Evolutionary conservation across 2,329 filamentous ascomycete species (phyloP).

Genomic region (Ceratocystis papillata): DNA sequence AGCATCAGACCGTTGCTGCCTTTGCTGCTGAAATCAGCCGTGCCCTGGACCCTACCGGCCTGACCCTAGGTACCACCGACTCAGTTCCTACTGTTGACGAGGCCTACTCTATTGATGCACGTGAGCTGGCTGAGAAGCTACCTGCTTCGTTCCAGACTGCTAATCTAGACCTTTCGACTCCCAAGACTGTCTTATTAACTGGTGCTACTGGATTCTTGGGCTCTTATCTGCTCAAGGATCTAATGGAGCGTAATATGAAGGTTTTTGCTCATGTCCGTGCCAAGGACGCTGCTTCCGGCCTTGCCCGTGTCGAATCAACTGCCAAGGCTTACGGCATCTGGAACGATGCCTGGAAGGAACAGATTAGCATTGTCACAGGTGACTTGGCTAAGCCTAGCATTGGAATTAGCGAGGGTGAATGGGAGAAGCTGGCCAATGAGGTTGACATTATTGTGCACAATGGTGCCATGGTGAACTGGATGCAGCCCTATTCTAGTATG

Average conservation of each 20-base stretch:
- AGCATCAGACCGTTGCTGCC: constrained; percentile 28
- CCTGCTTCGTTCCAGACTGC: constrained; percentile 33
- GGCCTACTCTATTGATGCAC: constrained; percentile 44
- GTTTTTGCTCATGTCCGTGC: constrained; percentile 69
- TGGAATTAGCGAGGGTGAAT: constrained; percentile 55
- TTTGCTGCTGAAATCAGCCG: constrained; percentile 31
- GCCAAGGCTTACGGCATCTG: constrained; percentile 71
- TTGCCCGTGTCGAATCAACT: constrained; percentile 55
- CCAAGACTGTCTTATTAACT: constrained; percentile 63
- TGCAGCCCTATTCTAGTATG: constrained; percentile 63
- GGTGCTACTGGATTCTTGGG: constrained; percentile 86
- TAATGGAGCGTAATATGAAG: constrained; percentile 52
- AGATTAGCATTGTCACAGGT: constrained; percentile 59
- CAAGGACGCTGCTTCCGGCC: constrained; percentile 47
- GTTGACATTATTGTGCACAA: constrained; percentile 74
- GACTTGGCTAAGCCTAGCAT: constrained; percentile 63
- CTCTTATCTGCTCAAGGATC: constrained; percentile 63
- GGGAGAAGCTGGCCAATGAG: constrained; percentile 52
- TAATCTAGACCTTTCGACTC: constrained; percentile 28
- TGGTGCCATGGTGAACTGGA: constrained; percentile 72
- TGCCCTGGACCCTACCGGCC: constrained; percentile 26
- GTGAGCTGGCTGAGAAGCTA: constrained; percentile 41
- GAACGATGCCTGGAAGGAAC: constrained; percentile 54
- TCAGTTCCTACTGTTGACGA: constrained; percentile 29
- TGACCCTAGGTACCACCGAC: constrained; percentile 29